Percentiles rank a stretch among this genome's conserved stretches.
These are phyloP conservation scores for Eucommia ulmoides DNA, from an alignment of 257 asterid species.

Conservation along the genomic window DNA sequence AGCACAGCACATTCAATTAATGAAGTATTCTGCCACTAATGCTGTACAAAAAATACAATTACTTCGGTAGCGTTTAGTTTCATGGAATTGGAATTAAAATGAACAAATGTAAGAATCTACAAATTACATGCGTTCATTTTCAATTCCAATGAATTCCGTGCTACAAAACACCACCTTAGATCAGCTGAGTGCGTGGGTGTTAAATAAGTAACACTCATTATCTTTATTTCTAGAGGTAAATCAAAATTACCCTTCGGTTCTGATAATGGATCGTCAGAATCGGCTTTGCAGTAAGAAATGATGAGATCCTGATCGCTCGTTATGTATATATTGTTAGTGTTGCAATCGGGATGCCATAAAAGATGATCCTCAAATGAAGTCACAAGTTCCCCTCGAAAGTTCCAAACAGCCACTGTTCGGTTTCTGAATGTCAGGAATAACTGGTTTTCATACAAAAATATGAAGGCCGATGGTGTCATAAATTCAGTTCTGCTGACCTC, in stretches of 20 bases:
- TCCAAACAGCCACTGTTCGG: constrained; percentile 97
- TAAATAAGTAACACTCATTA: no score
- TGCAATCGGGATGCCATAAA: constrained; percentile 98
- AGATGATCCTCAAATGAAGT: constrained; percentile 97
- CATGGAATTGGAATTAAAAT: no score
- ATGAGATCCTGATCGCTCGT: constrained; percentile 98
- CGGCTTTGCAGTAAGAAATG: constrained; percentile 94
- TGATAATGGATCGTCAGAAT: constrained; percentile 66
- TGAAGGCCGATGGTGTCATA: constrained; percentile 99
- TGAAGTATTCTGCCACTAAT: no score
- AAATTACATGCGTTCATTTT: no score
- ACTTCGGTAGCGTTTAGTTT: no score
- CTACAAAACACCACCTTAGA: no score
- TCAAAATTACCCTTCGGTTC: constrained; percentile 97
- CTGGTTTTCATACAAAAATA: constrained; percentile 93
- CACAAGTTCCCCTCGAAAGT: constrained; percentile 97
- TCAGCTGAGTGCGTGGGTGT: no score
- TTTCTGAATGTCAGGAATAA: constrained; percentile 89
- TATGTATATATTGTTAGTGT: constrained; percentile 93
- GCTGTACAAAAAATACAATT: no score
- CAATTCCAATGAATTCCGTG: no score
- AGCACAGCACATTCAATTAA: no score
- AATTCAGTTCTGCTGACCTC: constrained; percentile 94
- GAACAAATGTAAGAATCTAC: no score
- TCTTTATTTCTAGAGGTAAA: no score